Conservation (phyloP, 768 basidiomycete species). For the Kwoniella shandongensis region DNA sequence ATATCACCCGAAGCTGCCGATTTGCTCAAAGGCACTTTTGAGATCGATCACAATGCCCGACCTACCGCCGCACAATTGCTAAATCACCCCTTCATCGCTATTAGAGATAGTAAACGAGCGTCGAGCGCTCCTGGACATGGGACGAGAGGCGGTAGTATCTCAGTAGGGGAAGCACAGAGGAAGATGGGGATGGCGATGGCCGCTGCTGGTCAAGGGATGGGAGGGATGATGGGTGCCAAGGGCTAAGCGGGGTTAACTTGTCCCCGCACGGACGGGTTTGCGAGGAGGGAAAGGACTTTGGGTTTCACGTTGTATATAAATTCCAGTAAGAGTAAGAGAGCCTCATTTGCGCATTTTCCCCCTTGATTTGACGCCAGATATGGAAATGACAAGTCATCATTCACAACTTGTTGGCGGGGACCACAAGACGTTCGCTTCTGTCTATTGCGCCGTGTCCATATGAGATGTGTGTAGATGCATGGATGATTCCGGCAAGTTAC, state of each 20-base stretch:
- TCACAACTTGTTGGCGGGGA: too few relatives aligned
- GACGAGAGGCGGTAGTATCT: conserved; percentile 6
- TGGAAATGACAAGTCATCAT: too few relatives aligned
- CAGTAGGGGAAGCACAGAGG: conserved; percentile 26
- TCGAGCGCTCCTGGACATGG: background rate
- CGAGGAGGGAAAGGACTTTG: background rate
- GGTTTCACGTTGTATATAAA: background rate
- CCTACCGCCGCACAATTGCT: conserved; percentile 76
- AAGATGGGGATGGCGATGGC: conserved; percentile 35
- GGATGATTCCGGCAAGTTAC: too few relatives aligned
- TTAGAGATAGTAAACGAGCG: background rate
- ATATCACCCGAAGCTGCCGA: conserved; percentile 84
- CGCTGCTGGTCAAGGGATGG: conserved; percentile 26
- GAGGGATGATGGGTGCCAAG: conserved; percentile 25
- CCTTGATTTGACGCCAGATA: too few relatives aligned
- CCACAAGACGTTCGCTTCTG: too few relatives aligned
- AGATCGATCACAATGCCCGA: conserved; percentile 74
- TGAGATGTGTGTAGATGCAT: too few relatives aligned
- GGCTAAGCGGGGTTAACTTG: conserved; percentile 7
- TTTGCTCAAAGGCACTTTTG: conserved; percentile 85
- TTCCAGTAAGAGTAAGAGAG: background rate
- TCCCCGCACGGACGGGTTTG: background rate
- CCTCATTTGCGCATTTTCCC: too few relatives aligned
- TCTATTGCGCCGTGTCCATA: too few relatives aligned
- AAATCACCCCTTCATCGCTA: conserved; percentile 68